These are phyloP conservation scores for Cryphonectria radicalis DNA, from an alignment of 2,329 filamentous ascomycete species.

Conservation along the genomic window DNA sequence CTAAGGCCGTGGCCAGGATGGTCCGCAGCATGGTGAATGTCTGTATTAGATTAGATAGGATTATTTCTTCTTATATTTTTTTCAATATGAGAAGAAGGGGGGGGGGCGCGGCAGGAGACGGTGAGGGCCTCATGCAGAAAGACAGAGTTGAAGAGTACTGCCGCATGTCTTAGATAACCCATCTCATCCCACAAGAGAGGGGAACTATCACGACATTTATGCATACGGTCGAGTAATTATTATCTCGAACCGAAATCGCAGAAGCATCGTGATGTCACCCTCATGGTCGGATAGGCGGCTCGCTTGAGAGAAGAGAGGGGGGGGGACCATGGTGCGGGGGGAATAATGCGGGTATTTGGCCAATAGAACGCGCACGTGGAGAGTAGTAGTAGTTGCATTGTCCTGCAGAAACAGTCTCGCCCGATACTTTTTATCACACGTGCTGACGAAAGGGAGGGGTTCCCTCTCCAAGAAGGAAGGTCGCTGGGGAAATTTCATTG, in stretches of 20 bases:
- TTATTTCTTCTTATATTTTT: no score
- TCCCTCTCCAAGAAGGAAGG: neutral
- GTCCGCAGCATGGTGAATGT: constrained; percentile 13
- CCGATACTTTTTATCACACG: neutral
- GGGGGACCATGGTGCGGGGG: neutral
- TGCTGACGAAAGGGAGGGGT: neutral
- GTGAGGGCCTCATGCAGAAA: neutral
- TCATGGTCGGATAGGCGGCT: neutral
- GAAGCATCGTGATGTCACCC: constrained; percentile 3
- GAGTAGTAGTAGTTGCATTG: neutral
- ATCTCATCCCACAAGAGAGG: constrained; percentile 7
- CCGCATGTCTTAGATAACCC: constrained; percentile 7
- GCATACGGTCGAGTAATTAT: neutral
- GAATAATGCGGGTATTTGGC: neutral
- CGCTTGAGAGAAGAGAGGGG: neutral
- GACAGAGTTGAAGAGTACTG: no score
- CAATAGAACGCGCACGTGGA: constrained; percentile 14
- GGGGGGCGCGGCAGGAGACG: neutral
- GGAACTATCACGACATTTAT: constrained; percentile 8
- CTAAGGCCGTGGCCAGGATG: constrained; percentile 11
- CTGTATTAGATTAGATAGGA: neutral
- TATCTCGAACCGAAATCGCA: neutral
- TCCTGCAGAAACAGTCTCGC: neutral
- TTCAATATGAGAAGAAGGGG: neutral
- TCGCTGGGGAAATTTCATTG: neutral